Percentiles rank a stretch among this genome's conserved stretches.
phyloP scores from a whole-genome alignment of 2,329 filamentous ascomycete species.

The Cladobotryum mycophilum region DNA sequence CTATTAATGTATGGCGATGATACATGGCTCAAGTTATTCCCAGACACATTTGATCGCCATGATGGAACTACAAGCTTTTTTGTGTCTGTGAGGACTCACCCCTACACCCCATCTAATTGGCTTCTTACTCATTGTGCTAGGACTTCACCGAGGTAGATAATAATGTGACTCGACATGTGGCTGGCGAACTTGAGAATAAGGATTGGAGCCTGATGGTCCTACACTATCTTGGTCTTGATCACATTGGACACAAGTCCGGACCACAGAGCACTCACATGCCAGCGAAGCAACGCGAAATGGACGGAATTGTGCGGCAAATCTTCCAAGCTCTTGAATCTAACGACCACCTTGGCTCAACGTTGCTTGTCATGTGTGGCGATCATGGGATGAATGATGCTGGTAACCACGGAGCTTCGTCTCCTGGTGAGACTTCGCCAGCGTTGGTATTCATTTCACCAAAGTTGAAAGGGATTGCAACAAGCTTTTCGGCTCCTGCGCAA shows the following conservation, averaged over 20 bases:
- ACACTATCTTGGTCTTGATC: constrained; percentile 92
- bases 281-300: constrained; percentile 92
- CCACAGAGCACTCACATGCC: constrained; percentile 85
- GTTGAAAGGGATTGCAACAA: constrained; percentile 50
- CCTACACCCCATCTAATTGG: background rate
- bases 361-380: constrained; percentile 84
- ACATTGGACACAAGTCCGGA: constrained; percentile 95
- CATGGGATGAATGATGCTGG: constrained; percentile 99
- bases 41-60: constrained; percentile 73
- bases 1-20: constrained; percentile 96
- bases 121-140: constrained; percentile 36
- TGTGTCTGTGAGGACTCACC: constrained; percentile 69
- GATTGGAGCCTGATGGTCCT: constrained; percentile 95
- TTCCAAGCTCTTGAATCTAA: constrained; percentile 68
- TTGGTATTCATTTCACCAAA: constrained; percentile 87
- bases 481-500: constrained; percentile 45
- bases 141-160: constrained; percentile 97
- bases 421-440: constrained; percentile 90
- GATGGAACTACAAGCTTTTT: constrained; percentile 98
- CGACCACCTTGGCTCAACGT: constrained; percentile 65
- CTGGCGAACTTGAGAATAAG: constrained; percentile 62
- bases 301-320: constrained; percentile 68
- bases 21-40: constrained; percentile 96
- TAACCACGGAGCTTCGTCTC: constrained; percentile 90
- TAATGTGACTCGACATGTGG: constrained; percentile 90